These are phyloP conservation scores for Pyrenochaeta sp. DNA, from an alignment of 2,329 filamentous ascomycete species.

Conservation along the genomic window DNA sequence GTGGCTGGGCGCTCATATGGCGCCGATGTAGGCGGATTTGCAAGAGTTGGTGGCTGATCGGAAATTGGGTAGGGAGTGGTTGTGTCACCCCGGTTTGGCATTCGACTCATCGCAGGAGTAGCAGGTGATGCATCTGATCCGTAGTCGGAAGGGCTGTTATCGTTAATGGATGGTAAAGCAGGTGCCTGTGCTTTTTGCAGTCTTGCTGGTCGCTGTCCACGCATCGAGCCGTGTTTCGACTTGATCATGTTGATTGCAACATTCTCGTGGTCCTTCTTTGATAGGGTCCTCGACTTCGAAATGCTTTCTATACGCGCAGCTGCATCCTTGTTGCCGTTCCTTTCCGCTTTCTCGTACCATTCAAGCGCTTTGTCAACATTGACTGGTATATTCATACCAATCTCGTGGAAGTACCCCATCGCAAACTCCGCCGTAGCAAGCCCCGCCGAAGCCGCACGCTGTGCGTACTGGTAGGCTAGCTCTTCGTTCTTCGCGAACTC, in stretches of 20 bases:
- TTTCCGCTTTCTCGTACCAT: constrained; percentile 91
- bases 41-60: constrained; percentile 51
- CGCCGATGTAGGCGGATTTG: constrained; percentile 26
- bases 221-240: constrained; percentile 62
- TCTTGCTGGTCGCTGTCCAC: constrained; percentile 56
- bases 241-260: constrained; percentile 88
- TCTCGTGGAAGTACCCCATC: constrained; percentile 96
- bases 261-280: constrained; percentile 91
- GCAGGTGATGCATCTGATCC: constrained; percentile 35
- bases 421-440: constrained; percentile 94
- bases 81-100: constrained; percentile 44
- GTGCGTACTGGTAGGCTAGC: constrained; percentile 88
- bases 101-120: constrained; percentile 29
- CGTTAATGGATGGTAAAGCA: constrained; percentile 51
- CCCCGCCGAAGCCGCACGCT: constrained; percentile 82
- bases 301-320: constrained; percentile 82
- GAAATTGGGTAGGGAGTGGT: constrained; percentile 56
- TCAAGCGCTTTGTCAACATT: constrained; percentile 81
- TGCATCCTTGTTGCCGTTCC: constrained; percentile 92
- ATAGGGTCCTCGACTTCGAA: constrained; percentile 81
- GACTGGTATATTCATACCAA: constrained; percentile 89
- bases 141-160: constrained; percentile 48
- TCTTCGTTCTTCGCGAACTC: constrained; percentile 96
- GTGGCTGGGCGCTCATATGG: constrained; percentile 59
- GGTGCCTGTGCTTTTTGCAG: constrained; percentile 49